These are phyloP conservation scores for Epichloe coenophiala DNA, from an alignment of 2,329 filamentous ascomycete genomes.

Conservation along the genomic window DNA sequence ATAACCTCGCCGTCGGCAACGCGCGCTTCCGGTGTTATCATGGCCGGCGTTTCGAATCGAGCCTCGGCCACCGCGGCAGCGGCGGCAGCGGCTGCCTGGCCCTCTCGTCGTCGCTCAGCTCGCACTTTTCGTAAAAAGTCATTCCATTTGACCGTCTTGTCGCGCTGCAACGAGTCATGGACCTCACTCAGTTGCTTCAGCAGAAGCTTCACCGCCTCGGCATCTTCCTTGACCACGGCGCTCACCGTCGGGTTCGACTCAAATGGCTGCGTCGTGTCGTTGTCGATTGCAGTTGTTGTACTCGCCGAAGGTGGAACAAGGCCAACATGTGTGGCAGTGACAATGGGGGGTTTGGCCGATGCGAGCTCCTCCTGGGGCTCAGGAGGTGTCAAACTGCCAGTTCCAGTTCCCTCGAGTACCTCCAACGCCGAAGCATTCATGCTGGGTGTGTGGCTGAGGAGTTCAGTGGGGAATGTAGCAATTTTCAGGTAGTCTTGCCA, in stretches of 20 bases:
- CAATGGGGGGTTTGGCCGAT: constrained; percentile 33
- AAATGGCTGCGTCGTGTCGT: constrained; percentile 40
- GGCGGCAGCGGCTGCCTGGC: constrained; percentile 56
- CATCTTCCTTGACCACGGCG: constrained; percentile 39
- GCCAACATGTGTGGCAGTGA: constrained; percentile 42
- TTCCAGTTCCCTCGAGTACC: constrained; percentile 38
- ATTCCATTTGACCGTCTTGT: constrained; percentile 76
- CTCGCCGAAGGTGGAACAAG: constrained; percentile 55
- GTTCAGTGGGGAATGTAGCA: constrained; percentile 68
- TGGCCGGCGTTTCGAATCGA: constrained; percentile 42
- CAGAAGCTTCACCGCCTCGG: constrained; percentile 67
- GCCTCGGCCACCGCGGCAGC: constrained; percentile 43
- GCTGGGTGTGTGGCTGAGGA: constrained; percentile 71
- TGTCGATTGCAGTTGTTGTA: constrained; percentile 49
- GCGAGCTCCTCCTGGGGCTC: constrained; percentile 16
- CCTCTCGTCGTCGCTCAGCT: constrained; percentile 67
- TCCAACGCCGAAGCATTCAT: constrained; percentile 44
- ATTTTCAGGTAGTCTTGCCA: constrained; percentile 84
- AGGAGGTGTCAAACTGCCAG: constrained; percentile 8
- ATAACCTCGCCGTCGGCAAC: constrained; percentile 79
- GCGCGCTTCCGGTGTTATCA: constrained; percentile 65
- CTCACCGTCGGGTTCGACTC: constrained; percentile 21
- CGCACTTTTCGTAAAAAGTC: constrained; percentile 83
- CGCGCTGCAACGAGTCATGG: constrained; percentile 68
- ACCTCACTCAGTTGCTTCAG: constrained; percentile 74